Evolutionary conservation across 345 rosid species (phyloP), one percentile per base, ranked within the genome.

Genomic region (Moricandia arvensis): DNA sequence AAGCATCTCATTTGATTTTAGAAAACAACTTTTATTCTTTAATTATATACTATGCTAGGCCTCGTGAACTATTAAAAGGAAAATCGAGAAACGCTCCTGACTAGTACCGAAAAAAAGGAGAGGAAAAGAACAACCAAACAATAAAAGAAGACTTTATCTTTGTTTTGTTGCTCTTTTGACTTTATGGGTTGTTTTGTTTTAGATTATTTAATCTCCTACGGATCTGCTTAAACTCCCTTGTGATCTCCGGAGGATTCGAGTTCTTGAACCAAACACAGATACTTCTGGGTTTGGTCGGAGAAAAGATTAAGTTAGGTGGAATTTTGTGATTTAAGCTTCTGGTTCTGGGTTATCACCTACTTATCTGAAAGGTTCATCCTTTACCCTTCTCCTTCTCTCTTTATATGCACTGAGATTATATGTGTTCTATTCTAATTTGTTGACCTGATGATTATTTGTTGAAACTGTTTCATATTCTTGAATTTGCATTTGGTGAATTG

Each of bases 21-120:
- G 27, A 18, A 68, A 45, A 45, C 6, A 38, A 49, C 21, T 55
- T 27, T 51, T 47, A 59, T 71, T 58, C 5, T 71, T 53, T 59
- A 70, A 77, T 45, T 72, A 59, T 66, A 66, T 71, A 37, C 77
- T 72, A n/a, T 68, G 69, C 69, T 73, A 9, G 73, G 8, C 77
- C 77, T 72, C 77, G 77, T 60, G 81, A 72, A 59, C 43, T 66
- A 49, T 37, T 11, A 10, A 66, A 72, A 72, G 64, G 51, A 61
- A 78, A 66, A 72, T 67, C 81, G 67, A 72, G 73, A 72, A 72
- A 78, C 59, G 81, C 81, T 72, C 77, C 74, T 21, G 69, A 51
- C 58, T 72, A 66, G 49, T 11, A 41, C 74, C 53, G 77, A 60
- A 71, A 55, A 73, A 67, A 63, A 62, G 54, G 13, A 41, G 49